These are phyloP conservation scores for Verticillium zaregamsianum DNA, from an alignment of 2,329 filamentous ascomycete genomes.

Conservation along the genomic window DNA sequence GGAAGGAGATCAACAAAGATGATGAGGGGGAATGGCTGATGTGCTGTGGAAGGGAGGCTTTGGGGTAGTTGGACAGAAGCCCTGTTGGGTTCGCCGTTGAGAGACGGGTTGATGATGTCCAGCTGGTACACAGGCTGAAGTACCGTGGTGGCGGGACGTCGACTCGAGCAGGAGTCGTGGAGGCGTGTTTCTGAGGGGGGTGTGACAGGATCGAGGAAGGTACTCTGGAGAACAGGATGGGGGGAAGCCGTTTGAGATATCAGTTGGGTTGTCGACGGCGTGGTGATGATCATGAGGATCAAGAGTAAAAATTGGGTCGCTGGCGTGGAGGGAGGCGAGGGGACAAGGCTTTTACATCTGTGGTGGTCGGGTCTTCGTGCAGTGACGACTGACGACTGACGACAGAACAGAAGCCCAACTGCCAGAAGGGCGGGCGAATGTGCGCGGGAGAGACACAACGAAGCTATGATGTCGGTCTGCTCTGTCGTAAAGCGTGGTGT, in stretches of 20 bases:
- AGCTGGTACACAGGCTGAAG: neutral
- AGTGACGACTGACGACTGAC: slow-evolving; percentile 7
- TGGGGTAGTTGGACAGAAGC: neutral
- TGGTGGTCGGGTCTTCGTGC: slow-evolving; percentile 4
- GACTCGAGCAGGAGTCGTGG: neutral
- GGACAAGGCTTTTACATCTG: slow-evolving; percentile 15
- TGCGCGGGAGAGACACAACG: slow-evolving; percentile 10
- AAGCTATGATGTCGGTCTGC: slow-evolving; percentile 16
- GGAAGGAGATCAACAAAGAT: neutral
- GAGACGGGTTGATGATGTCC: neutral
- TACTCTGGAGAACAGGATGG: neutral
- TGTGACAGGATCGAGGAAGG: neutral
- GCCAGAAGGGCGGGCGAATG: neutral
- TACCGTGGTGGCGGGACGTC: neutral
- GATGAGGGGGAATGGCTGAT: slow-evolving; percentile 7
- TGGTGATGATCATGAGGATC: slow-evolving; percentile 11
- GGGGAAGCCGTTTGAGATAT: neutral
- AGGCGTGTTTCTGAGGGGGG: neutral
- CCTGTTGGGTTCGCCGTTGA: neutral
- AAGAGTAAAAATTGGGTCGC: slow-evolving; percentile 8
- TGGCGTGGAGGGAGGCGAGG: slow-evolving; percentile 12
- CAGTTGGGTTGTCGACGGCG: neutral
- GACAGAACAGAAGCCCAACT: neutral
- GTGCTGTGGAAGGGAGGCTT: slow-evolving; percentile 7
- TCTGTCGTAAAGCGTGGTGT: slow-evolving; percentile 11